These are phyloP conservation scores for Escovopsis sp. DNA, from an alignment of 2,329 filamentous ascomycete species.

Conservation along the genomic window DNA sequence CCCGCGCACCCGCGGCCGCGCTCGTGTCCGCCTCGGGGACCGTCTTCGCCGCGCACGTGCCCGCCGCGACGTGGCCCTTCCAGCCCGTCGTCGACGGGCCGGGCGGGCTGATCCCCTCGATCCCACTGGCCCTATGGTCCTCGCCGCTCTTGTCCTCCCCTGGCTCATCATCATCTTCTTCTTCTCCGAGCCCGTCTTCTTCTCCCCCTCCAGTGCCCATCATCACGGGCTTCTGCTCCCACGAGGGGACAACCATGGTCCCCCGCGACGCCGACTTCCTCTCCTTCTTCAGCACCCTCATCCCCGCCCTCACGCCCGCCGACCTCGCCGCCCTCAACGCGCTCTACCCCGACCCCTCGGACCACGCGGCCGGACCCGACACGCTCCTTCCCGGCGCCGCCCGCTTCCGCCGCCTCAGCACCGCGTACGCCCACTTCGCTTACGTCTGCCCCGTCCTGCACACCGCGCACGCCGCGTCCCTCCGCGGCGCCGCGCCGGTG, in stretches of 20 bases:
- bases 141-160: constrained; percentile 34
- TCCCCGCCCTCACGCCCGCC: constrained; percentile 37
- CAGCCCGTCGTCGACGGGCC: constrained; percentile 51
- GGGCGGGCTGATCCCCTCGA: constrained; percentile 37
- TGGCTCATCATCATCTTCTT: too few species aligned
- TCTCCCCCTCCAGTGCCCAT: constrained; percentile 19
- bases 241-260: constrained; percentile 55
- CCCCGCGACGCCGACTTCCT: constrained; percentile 38
- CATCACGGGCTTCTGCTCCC: constrained; percentile 55
- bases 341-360: constrained; percentile 53
- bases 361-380: too few species aligned
- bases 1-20: constrained; percentile 21
- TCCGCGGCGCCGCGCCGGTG: constrained; percentile 8
- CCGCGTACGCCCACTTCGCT: constrained; percentile 49
- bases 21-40: constrained; percentile 32
- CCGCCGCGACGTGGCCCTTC: constrained; percentile 44
- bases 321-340: constrained; percentile 41
- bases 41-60: constrained; percentile 30
- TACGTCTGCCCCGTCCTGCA: constrained; percentile 51
- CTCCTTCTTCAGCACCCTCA: constrained; percentile 44
- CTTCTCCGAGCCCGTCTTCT: too few species aligned
- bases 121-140: constrained; percentile 46
- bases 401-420: constrained; percentile 43
- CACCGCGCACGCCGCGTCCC: constrained; percentile 31
- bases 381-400: too few species aligned